phyloP scores from a whole-genome alignment of 139 green algal species.

The Coelastrella sp. region DNA sequence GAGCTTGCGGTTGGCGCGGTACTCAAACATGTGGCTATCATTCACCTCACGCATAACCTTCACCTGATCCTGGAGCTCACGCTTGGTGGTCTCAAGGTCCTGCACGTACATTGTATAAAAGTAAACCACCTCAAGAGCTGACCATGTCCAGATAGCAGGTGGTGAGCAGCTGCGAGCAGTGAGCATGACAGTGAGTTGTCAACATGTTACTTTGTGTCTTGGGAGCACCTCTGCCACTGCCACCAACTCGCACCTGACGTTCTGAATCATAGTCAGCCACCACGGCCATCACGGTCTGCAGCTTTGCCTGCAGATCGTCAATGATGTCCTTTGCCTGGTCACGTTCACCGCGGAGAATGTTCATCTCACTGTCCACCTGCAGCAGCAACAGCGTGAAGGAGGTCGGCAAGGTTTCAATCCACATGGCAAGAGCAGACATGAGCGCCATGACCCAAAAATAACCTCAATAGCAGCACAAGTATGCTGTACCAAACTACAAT shows the following conservation, averaged over 20 bases:
- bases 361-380: constrained; percentile 64
- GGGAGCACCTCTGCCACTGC: background rate
- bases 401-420: too few species aligned
- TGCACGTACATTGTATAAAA: background rate
- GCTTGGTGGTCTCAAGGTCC: constrained; percentile 47
- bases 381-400: background rate
- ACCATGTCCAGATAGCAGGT: too few species aligned
- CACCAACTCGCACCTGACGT: constrained; percentile 12
- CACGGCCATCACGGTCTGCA: constrained; percentile 24
- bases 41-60: constrained; percentile 56
- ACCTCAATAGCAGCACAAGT: too few species aligned
- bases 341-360: constrained; percentile 64
- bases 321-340: constrained; percentile 62
- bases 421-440: too few species aligned
- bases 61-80: constrained; percentile 57
- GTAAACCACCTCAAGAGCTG: too few species aligned
- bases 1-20: constrained; percentile 70
- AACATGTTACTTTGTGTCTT: background rate
- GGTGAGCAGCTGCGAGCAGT: background rate
- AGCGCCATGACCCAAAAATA: too few species aligned
- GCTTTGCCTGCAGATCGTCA: constrained; percentile 51
- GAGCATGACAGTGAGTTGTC: background rate
- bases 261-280: constrained; percentile 26
- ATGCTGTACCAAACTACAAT: too few species aligned
- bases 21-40: constrained; percentile 61